Conservation (phyloP, 1,284 basidiomycete genomes). For the Neonothopanus nambi region DNA sequence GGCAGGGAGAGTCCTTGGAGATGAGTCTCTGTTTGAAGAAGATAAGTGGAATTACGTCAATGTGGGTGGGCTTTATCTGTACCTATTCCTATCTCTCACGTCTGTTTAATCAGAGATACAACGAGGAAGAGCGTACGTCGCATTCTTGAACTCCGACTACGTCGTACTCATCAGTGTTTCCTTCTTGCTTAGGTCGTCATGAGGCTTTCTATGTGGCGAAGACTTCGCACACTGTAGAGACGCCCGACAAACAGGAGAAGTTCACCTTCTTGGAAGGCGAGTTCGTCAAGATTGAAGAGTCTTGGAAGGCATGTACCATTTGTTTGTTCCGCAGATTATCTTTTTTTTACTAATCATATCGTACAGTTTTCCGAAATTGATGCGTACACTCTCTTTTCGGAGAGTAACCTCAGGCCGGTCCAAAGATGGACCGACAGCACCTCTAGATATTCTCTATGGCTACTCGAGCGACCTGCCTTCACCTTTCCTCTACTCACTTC, state of each 20-base stretch:
- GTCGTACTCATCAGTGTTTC: conserved; percentile 7
- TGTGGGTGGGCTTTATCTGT: conserved; percentile 17
- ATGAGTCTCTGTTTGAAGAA: conserved; percentile 61
- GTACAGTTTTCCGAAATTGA: conserved; percentile 80
- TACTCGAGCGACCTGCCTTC: conserved; percentile 87
- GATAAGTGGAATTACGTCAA: conserved; percentile 83
- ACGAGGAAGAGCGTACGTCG: conserved; percentile 64
- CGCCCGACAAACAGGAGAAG: conserved; percentile 46
- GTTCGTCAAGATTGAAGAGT: conserved; percentile 85
- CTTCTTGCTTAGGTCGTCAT: conserved; percentile 64
- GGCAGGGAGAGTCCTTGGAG: conserved; percentile 61
- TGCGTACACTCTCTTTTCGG: conserved; percentile 71
- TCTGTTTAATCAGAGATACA: conserved; percentile 58
- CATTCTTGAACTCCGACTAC: neutral
- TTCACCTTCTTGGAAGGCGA: conserved; percentile 69
- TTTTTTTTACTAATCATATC: conserved; percentile 4
- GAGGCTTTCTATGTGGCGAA: conserved; percentile 86
- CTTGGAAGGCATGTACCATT: conserved; percentile 63
- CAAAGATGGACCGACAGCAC: conserved; percentile 83
- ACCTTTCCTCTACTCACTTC: conserved; percentile 61
- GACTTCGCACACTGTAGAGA: conserved; percentile 56
- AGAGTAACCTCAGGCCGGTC: conserved; percentile 81
- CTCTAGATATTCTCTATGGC: conserved; percentile 83
- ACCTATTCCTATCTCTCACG: neutral
- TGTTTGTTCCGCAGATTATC: neutral